These are phyloP conservation scores for Astrephomene gubernaculifera DNA, from an alignment of 139 green algal genomes.

Conservation along the genomic window DNA sequence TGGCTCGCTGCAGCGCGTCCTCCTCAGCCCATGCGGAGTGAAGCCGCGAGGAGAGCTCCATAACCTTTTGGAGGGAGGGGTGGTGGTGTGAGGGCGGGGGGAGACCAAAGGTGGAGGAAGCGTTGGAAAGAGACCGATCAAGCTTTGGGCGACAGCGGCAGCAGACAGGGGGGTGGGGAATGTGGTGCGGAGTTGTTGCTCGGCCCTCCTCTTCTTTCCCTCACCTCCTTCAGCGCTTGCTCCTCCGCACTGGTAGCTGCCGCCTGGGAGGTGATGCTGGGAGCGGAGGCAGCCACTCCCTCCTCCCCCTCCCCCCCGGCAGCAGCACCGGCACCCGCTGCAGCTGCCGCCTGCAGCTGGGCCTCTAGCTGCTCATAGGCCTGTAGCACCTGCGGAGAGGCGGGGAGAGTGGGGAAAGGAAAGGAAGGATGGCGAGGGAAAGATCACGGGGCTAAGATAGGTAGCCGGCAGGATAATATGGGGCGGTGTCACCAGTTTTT, in stretches of 20 bases:
- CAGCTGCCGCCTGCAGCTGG: not conserved
- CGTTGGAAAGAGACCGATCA: not conserved
- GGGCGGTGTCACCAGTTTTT: too few species aligned
- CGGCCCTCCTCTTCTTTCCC: too few species aligned
- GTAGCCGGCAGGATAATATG: too few species aligned
- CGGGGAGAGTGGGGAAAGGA: too few species aligned
- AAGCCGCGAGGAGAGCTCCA: constrained; percentile 20
- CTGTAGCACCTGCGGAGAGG: constrained; percentile 52
- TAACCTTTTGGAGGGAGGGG: not conserved
- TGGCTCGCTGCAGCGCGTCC: constrained; percentile 36
- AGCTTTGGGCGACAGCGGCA: too few species aligned
- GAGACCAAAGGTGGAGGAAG: not conserved
- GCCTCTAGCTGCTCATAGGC: constrained; percentile 51
- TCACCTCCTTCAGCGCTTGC: constrained; percentile 45
- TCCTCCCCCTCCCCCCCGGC: not conserved
- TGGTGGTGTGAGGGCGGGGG: not conserved
- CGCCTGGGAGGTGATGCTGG: not conserved
- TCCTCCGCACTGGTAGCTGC: constrained; percentile 16
- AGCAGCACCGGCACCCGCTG: too few species aligned
- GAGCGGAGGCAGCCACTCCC: not conserved
- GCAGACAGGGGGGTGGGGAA: too few species aligned
- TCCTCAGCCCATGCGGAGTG: constrained; percentile 9
- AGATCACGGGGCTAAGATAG: too few species aligned
- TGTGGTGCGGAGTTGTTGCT: too few species aligned
- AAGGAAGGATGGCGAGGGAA: too few species aligned